Conservation (phyloP, 2,329 filamentous ascomycete species). For the Claviceps sp. region DNA sequence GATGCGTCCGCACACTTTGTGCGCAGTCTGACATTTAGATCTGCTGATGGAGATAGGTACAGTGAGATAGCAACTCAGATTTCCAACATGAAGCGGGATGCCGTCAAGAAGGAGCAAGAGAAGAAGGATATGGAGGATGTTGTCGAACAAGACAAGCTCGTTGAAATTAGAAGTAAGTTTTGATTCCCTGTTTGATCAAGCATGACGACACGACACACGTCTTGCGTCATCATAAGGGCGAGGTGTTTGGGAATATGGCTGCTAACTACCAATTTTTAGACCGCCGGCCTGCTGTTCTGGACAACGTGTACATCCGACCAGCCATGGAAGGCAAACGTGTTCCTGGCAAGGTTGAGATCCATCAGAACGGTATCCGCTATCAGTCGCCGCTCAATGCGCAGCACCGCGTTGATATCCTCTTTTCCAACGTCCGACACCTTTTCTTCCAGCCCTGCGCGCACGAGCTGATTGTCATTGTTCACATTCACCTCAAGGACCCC, state of each 20-base stretch:
- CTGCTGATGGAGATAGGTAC: conserved; percentile 76
- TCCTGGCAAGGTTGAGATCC: conserved; percentile 89
- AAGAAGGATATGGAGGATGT: conserved; percentile 99
- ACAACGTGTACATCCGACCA: conserved; percentile 90
- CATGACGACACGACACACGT: background rate
- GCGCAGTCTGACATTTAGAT: conserved; percentile 87
- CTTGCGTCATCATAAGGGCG: background rate
- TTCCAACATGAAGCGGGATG: conserved; percentile 88
- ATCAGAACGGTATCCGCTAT: conserved; percentile 97
- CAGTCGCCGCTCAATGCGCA: conserved; percentile 67
- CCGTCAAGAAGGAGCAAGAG: conserved; percentile 85
- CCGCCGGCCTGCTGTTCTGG: conserved; percentile 77
- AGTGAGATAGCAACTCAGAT: conserved; percentile 87
- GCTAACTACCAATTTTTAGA: conserved; percentile 32
- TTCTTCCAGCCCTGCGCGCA: conserved; percentile 98
- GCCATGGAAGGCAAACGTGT: conserved; percentile 95
- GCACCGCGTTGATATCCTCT: conserved; percentile 82
- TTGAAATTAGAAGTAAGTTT: conserved; percentile 75
- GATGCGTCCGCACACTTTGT: conserved; percentile 93
- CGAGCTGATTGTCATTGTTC: conserved; percentile 94
- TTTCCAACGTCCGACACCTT: conserved; percentile 95
- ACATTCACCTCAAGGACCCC: conserved; percentile 93
- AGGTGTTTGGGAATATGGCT: background rate
- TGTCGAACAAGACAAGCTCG: conserved; percentile 93
- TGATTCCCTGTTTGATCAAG: background rate